Evolutionary conservation across 371 early-diverging fungal genomes (phyloP).

Genomic region (Lichtheimia ramosa): DNA sequence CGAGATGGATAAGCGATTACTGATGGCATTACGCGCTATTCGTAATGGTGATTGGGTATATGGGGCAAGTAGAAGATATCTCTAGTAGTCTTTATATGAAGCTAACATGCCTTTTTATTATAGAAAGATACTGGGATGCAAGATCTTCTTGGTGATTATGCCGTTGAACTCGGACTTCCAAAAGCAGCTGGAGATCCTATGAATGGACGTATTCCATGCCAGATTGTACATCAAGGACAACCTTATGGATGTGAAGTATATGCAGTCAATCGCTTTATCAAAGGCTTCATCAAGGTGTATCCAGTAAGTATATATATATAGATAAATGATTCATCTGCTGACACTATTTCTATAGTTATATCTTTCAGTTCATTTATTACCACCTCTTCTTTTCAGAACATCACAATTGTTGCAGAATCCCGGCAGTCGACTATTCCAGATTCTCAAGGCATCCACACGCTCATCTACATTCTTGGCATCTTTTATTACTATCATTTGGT

Average conservation of each 20-base stretch:
- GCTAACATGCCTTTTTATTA: background rate
- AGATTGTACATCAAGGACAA: constrained; percentile 43
- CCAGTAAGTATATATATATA: constrained; percentile 21
- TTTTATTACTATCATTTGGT: constrained; percentile 62
- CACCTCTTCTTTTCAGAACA: constrained; percentile 56
- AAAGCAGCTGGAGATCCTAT: constrained; percentile 36
- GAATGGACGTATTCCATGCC: constrained; percentile 44
- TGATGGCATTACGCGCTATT: constrained; percentile 48
- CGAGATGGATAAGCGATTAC: constrained; percentile 55
- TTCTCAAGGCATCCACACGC: constrained; percentile 47
- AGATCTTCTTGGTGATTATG: constrained; percentile 35
- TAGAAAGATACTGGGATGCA: constrained; percentile 41
- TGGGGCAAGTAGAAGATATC: constrained; percentile 28
- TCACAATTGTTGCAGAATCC: constrained; percentile 36
- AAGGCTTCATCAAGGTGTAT: constrained; percentile 47
- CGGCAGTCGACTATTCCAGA: constrained; percentile 29
- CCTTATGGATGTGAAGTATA: constrained; percentile 44
- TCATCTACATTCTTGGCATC: constrained; percentile 65
- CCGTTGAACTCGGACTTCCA: constrained; percentile 38
- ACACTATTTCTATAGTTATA: constrained; percentile 42
- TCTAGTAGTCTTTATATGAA: constrained; percentile 15
- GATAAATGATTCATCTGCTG: background rate
- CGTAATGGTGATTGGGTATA: constrained; percentile 47
- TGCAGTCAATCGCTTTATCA: constrained; percentile 35
- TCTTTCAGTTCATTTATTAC: constrained; percentile 59